Evolutionary conservation across 108 stramenopile species (phyloP).

Genomic region (Conticribra guillardii): DNA sequence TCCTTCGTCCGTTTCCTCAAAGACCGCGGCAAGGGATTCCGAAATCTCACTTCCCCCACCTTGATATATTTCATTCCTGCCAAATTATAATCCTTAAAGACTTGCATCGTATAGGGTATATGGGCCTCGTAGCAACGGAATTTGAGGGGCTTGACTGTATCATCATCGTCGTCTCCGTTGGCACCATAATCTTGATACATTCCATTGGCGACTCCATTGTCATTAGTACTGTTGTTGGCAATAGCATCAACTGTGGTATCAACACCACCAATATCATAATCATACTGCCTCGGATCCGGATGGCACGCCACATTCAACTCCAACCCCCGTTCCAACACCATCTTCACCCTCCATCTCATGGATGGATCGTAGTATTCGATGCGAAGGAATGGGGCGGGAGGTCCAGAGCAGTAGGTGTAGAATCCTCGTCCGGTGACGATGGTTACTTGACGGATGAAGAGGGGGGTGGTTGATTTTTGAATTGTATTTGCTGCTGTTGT

Average conservation of each 20-base stretch:
- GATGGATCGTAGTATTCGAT: slow-evolving; percentile 89
- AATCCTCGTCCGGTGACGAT: slow-evolving; percentile 83
- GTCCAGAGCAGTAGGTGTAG: slow-evolving; percentile 83
- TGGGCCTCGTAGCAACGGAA: slow-evolving; percentile 92
- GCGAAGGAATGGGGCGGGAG: slow-evolving; percentile 68
- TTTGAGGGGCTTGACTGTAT: slow-evolving; percentile 43
- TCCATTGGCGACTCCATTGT: background rate
- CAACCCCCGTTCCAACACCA: slow-evolving; percentile 75
- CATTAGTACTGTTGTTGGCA: too few relatives aligned
- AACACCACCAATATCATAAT: slow-evolving; percentile 17
- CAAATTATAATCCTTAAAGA: slow-evolving; percentile 80
- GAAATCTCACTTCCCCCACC: slow-evolving; percentile 62
- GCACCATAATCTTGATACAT: background rate
- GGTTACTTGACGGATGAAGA: slow-evolving; percentile 70
- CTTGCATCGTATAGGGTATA: slow-evolving; percentile 92
- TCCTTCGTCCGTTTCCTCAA: slow-evolving; percentile 42
- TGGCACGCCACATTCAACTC: slow-evolving; percentile 65
- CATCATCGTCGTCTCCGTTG: slow-evolving; percentile 17
- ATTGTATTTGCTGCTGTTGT: slow-evolving; percentile 7
- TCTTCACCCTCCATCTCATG: slow-evolving; percentile 82
- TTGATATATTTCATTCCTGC: slow-evolving; percentile 85
- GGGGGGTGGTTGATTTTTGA: background rate
- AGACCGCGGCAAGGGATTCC: slow-evolving; percentile 50
- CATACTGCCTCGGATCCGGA: slow-evolving; percentile 74
- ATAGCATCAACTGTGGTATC: background rate